Evolutionary conservation across 31 red algal genomes (phyloP).

Genomic region (Porphyra umbilicalis): DNA sequence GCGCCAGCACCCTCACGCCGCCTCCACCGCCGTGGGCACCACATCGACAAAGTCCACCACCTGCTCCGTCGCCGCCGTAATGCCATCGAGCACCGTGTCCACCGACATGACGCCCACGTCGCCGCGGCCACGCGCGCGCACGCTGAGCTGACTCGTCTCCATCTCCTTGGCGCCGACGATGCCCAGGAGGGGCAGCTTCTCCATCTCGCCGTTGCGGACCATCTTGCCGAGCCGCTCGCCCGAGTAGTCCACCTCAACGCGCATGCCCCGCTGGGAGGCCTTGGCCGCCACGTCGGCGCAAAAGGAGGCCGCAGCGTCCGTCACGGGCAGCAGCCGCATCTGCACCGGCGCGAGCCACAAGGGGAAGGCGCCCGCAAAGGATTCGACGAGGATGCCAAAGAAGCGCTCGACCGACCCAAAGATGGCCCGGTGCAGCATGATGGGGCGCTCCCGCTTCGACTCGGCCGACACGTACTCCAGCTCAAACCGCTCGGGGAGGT

Average conservation of each 20-base stretch:
- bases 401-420: constrained; percentile 99
- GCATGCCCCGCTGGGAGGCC: constrained; percentile 30
- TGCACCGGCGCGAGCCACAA: constrained; percentile 99
- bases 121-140: constrained; percentile 62
- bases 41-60: constrained; percentile 48
- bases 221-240: constrained; percentile 91
- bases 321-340: constrained; percentile 80
- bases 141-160: constrained; percentile 33
- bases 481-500: constrained; percentile 94
- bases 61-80: constrained; percentile 21
- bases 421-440: constrained; percentile 99
- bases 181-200: constrained; percentile 86
- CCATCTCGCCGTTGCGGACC: constrained; percentile 85
- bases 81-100: constrained; percentile 26
- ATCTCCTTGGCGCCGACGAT: constrained; percentile 91
- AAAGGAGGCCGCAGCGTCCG: constrained; percentile 42
- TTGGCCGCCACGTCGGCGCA: constrained; percentile 45
- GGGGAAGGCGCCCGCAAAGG: constrained; percentile 94
- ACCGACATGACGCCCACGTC: constrained; percentile 64
- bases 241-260: constrained; percentile 77
- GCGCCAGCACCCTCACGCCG: too few relatives aligned
- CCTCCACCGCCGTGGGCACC: neutral
- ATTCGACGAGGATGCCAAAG: constrained; percentile 96
- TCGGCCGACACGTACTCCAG: constrained; percentile 84
- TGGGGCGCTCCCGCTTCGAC: constrained; percentile 55